Conservation (phyloP, 768 basidiomycete species). For the Russula sp. region DNA sequence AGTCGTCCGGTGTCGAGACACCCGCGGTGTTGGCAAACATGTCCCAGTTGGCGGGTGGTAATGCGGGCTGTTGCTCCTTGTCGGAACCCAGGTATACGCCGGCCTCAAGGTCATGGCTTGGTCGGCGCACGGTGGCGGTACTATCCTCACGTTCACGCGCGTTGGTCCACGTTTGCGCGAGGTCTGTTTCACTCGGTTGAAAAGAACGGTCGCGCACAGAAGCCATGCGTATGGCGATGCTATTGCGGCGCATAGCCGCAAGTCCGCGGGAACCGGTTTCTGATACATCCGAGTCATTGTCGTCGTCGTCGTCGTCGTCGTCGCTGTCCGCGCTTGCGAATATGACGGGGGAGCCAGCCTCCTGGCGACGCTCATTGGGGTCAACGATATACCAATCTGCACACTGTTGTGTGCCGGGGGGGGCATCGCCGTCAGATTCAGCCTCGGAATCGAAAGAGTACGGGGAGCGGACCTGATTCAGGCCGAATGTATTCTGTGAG, state of each 20-base stretch:
- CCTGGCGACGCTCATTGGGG: constrained; percentile 16
- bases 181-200: neutral
- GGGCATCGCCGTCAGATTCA: constrained; percentile 8
- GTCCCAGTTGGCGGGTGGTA: constrained; percentile 15
- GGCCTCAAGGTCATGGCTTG: neutral
- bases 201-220: constrained; percentile 7
- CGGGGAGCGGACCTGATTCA: constrained; percentile 9
- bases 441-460: neutral
- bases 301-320: constrained; percentile 4
- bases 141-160: constrained; percentile 16
- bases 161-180: neutral
- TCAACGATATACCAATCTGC: constrained; percentile 17
- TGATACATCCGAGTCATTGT: constrained; percentile 17
- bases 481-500: constrained; percentile 9
- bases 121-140: constrained; percentile 12
- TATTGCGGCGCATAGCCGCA: constrained; percentile 15
- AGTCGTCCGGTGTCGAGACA: neutral
- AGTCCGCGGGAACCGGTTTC: constrained; percentile 12
- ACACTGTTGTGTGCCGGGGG: neutral
- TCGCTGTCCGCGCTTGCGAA: constrained; percentile 13
- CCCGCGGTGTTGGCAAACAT: constrained; percentile 11
- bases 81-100: neutral
- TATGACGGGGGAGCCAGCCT: constrained; percentile 17
- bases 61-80: constrained; percentile 11
- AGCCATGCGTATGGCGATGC: constrained; percentile 16